Conservation (phyloP, 225 moss, liverwort and hornwort genomes). For the Lunularia cruciata region DNA sequence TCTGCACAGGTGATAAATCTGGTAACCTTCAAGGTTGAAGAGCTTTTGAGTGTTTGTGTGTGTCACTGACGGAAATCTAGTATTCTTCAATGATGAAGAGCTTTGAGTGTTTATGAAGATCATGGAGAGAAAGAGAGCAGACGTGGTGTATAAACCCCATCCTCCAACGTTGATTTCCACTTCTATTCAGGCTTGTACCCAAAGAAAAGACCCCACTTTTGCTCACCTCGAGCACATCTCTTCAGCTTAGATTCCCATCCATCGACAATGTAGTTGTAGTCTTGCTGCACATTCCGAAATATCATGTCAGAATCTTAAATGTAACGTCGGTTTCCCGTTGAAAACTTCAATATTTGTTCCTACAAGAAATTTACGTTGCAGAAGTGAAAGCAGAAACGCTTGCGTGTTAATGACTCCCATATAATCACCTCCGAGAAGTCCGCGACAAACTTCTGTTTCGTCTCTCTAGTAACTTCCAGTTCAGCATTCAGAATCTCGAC, state of each 20-base stretch:
- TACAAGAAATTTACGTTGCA: background rate
- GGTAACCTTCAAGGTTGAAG: too few relatives aligned
- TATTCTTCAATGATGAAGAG: too few relatives aligned
- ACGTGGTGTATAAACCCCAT: background rate
- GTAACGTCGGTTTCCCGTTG: background rate
- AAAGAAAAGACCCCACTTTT: conserved; percentile 88
- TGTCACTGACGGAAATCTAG: too few relatives aligned
- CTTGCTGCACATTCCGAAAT: conserved; percentile 45
- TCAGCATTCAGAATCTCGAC: conserved; percentile 65
- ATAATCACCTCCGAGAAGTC: conserved; percentile 94
- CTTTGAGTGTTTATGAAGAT: too few relatives aligned
- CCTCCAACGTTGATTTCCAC: too few relatives aligned
- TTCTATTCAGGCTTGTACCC: conserved; percentile 17
- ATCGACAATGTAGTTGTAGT: conserved; percentile 78
- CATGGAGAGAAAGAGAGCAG: too few relatives aligned
- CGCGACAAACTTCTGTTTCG: conserved; percentile 62
- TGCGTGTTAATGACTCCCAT: too few relatives aligned
- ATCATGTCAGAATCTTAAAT: too few relatives aligned
- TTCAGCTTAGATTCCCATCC: conserved; percentile 92
- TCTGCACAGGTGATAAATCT: too few relatives aligned
- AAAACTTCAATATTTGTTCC: too few relatives aligned
- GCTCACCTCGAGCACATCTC: conserved; percentile 66
- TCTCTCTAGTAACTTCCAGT: conserved; percentile 49
- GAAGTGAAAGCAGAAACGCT: background rate
- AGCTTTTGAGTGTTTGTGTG: too few relatives aligned